These are phyloP conservation scores for Cicer cuneatum DNA, from an alignment of 306 rosid genomes.

Conservation along the genomic window DNA sequence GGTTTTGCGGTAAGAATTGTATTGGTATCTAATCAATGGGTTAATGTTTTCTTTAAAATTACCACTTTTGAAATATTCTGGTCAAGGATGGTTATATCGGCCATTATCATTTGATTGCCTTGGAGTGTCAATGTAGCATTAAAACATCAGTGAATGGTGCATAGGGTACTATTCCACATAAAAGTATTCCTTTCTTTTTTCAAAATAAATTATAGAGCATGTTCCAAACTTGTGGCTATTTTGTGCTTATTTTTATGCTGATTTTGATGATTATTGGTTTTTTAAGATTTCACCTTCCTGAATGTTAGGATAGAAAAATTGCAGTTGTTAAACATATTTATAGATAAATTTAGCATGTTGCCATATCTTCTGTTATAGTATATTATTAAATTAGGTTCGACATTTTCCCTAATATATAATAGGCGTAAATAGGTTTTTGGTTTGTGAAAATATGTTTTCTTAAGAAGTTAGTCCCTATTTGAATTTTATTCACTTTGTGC, in stretches of 20 bases:
- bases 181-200: conserved; percentile 19
- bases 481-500: background rate
- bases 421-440: background rate
- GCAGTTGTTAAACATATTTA: conserved; percentile 11
- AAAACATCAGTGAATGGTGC: background rate
- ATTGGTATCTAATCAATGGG: conserved; percentile 32
- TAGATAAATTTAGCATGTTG: conserved; percentile 12
- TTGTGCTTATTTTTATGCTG: conserved; percentile 21
- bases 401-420: conserved; percentile 1
- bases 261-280: conserved; percentile 3
- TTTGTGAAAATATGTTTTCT: background rate
- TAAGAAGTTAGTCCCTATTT: background rate
- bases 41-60: conserved; percentile 36
- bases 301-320: conserved; percentile 3
- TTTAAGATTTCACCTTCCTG: conserved; percentile 13
- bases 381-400: conserved; percentile 4
- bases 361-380: conserved; percentile 19
- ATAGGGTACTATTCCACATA: conserved; percentile 6
- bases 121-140: conserved; percentile 20
- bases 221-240: conserved; percentile 1
- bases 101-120: conserved; percentile 19
- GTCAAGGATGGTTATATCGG: conserved; percentile 5
- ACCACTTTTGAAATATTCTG: conserved; percentile 27
- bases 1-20: conserved; percentile 90
- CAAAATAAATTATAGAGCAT: conserved; percentile 3